phyloP scores from a whole-genome alignment of 768 basidiomycete genomes.

The Leccinum barrowsii region DNA sequence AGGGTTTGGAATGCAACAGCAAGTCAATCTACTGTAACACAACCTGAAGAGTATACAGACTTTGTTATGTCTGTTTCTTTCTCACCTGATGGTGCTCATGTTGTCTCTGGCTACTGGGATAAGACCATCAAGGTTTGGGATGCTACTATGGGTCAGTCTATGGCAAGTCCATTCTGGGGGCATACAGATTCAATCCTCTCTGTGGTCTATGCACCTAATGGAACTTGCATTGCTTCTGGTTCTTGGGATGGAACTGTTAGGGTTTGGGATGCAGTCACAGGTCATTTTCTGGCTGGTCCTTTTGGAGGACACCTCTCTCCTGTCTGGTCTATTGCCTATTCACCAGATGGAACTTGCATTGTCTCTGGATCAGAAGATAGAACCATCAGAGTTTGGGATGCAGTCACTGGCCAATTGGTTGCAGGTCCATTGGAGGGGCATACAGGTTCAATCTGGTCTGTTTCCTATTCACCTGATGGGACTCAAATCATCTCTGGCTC shows the following conservation, averaged over 20 bases:
- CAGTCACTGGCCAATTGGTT: not conserved
- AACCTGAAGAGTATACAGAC: not conserved
- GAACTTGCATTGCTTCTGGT: not conserved
- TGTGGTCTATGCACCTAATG: not conserved
- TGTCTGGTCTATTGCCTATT: not conserved
- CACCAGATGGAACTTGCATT: not conserved
- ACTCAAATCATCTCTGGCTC: not conserved
- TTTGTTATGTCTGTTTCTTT: not conserved
- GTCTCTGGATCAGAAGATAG: not conserved
- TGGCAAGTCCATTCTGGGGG: not conserved
- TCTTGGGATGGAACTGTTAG: not conserved
- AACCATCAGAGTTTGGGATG: not conserved
- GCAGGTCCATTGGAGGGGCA: not conserved
- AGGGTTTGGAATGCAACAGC: slow-evolving; percentile 16
- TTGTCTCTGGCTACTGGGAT: not conserved
- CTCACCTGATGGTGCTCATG: not conserved
- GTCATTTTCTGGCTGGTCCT: not conserved
- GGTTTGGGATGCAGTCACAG: not conserved
- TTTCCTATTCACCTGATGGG: not conserved
- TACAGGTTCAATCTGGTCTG: not conserved
- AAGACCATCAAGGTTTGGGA: not conserved
- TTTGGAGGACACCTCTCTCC: not conserved
- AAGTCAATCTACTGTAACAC: slow-evolving; percentile 8
- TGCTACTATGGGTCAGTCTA: not conserved
- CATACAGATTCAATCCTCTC: not conserved